Base-by-base conservation (phyloP, 345 rosid genomes). In the Lenwebbia sp. region DNA sequence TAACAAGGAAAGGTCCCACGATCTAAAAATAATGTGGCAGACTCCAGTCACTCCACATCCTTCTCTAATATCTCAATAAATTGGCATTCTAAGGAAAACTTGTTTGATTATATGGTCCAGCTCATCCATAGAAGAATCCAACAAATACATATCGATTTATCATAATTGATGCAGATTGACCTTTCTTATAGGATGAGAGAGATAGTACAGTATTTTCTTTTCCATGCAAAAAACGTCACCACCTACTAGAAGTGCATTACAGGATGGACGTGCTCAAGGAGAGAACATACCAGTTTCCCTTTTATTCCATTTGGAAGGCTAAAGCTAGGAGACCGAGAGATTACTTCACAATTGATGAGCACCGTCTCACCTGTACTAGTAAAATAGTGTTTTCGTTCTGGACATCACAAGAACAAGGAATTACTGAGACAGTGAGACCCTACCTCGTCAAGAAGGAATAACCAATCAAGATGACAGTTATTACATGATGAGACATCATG, bases 401-500 rank as follows among this genome's bases (percentile, higher is more conserved):
- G 78, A 33, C 78, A 70, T 33, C 33, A 70, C 78, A 70, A 70
- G 78, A 70, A 70, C 78, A 70, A 70, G 78, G 47, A 33, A 33
- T 37, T 70, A 70, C 52, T 56, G 37, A 54, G 84, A 83, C 14
- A 47, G 26, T 52, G 82, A 84, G 50, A 33, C 54, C 82, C 88
- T 92, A 97, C 99, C 99, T 91, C 9, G 96, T 88, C 87, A 93
- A 37, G 90, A 94, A 97, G 13, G 99, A 97, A 93, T 90, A 95
- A 28, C 95, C 92, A 82, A 97, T 93, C 86, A 97, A 92, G 84
- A 93, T 23, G 88, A 93, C 96, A 19, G 99, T 94, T 86, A 96
- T 92, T 58, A 97, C 92, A 95, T 98, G 99, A 91, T 98, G 99
- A 86, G 99, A 94, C 98, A 96, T 98, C 99, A 96, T 98, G 55